Percentiles rank a stretch among this genome's conserved stretches.
These are phyloP conservation scores for Ophiostoma sp. DNA, from an alignment of 2,329 filamentous ascomycete species.

Conservation along the genomic window DNA sequence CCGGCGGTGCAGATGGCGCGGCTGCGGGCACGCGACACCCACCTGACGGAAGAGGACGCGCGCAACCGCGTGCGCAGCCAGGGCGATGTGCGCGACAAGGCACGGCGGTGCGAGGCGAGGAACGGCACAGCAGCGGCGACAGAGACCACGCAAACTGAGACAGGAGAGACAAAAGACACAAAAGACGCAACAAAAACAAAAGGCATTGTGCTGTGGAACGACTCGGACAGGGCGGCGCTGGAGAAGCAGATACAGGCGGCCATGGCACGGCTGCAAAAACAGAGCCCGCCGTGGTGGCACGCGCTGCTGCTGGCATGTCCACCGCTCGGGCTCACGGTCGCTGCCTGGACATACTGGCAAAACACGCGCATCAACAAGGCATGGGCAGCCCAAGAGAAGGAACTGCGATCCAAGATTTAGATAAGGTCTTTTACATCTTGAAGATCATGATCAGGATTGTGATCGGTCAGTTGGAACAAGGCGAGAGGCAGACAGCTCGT, in stretches of 20 bases:
- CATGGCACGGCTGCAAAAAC: constrained; percentile 55
- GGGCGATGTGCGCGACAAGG: constrained; percentile 80
- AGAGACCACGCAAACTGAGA: constrained; percentile 28
- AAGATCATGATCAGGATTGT: too few species aligned
- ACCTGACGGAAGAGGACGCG: constrained; percentile 79
- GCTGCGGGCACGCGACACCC: constrained; percentile 66
- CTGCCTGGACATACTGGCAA: constrained; percentile 65
- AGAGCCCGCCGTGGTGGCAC: constrained; percentile 80
- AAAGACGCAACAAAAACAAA: not conserved
- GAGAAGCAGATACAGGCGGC: constrained; percentile 60
- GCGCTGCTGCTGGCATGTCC: constrained; percentile 62
- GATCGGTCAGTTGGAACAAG: too few species aligned
- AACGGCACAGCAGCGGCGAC: constrained; percentile 33
- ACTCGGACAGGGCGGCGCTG: constrained; percentile 66
- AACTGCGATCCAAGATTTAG: constrained; percentile 23
- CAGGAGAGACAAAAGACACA: constrained; percentile 42
- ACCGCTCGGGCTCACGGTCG: constrained; percentile 64
- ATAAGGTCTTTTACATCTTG: not conserved
- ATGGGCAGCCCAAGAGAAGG: constrained; percentile 58
- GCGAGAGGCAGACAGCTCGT: too few species aligned
- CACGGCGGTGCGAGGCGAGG: constrained; percentile 63
- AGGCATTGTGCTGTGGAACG: constrained; percentile 88
- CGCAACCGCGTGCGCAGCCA: constrained; percentile 81
- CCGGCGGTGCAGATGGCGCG: constrained; percentile 76
- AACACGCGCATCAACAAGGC: constrained; percentile 64